Conservation (phyloP, 1,139 yeast genomes). For the Yamadazyma aaseri region DNA sequence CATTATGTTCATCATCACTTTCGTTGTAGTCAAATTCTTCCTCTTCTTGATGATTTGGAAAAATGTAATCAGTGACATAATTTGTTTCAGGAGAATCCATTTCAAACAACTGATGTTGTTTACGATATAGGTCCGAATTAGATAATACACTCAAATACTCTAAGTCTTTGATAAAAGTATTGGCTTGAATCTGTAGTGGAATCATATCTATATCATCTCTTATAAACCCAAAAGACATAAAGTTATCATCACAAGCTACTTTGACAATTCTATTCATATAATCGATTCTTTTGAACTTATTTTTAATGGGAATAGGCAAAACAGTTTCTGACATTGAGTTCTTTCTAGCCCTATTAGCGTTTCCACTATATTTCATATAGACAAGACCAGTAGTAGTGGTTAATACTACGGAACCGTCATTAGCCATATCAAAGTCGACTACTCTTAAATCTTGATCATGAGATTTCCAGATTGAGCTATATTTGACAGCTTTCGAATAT, state of each 20-base stretch:
- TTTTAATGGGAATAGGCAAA: constrained; percentile 28
- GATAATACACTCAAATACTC: constrained; percentile 47
- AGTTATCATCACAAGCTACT: constrained; percentile 66
- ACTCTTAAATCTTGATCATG: constrained; percentile 49
- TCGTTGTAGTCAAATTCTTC: constrained; percentile 12
- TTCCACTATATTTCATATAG: constrained; percentile 29
- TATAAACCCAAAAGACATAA: constrained; percentile 67
- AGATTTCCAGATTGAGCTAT: constrained; percentile 51
- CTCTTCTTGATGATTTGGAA: constrained; percentile 16
- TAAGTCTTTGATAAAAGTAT: constrained; percentile 48
- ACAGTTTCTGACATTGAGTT: constrained; percentile 33
- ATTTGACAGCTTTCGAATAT: constrained; percentile 35
- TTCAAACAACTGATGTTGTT: constrained; percentile 36
- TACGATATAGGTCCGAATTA: constrained; percentile 24
- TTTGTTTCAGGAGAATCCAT: not conserved
- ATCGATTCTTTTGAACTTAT: constrained; percentile 57
- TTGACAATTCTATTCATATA: constrained; percentile 51
- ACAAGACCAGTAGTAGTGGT: constrained; percentile 71
- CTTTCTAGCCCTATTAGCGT: constrained; percentile 22
- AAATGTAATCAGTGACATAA: constrained; percentile 28
- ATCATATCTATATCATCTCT: constrained; percentile 60
- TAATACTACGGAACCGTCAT: constrained; percentile 67
- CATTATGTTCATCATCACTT: constrained; percentile 18
- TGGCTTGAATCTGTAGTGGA: constrained; percentile 47
- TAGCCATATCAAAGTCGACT: constrained; percentile 64